These are phyloP conservation scores for Geotrichum citri-aurantii DNA, from an alignment of 1,139 yeast species.

Conservation along the genomic window DNA sequence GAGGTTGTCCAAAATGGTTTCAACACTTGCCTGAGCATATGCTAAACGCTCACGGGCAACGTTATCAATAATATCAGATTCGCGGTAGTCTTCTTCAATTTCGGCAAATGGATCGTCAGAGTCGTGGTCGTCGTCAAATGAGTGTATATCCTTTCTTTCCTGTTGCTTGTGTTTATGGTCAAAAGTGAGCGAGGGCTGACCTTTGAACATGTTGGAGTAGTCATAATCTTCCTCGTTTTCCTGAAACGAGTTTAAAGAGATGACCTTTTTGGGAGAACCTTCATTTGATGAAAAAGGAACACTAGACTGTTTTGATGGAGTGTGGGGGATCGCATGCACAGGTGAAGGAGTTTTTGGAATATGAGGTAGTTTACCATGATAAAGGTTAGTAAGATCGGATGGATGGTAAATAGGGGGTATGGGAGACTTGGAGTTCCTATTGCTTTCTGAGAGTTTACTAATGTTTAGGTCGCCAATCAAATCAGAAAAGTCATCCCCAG, in stretches of 20 bases:
- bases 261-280: constrained; percentile 2
- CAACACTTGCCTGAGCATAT: constrained; percentile 22
- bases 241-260: constrained; percentile 10
- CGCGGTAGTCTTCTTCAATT: constrained; percentile 25
- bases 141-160: not conserved
- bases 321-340: not conserved
- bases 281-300: not conserved
- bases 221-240: constrained; percentile 26
- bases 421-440: not conserved
- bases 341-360: constrained; percentile 4
- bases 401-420: constrained; percentile 10
- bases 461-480: constrained; percentile 29
- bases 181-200: not conserved
- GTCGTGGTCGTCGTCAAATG: constrained; percentile 19
- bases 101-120: constrained; percentile 31
- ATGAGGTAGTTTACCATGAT: not conserved
- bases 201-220: constrained; percentile 21
- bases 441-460: constrained; percentile 19
- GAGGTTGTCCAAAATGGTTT: constrained; percentile 21
- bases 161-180: constrained; percentile 1
- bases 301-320: not conserved
- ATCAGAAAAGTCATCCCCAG: constrained; percentile 29
- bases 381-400: constrained; percentile 8
- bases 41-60: constrained; percentile 28
- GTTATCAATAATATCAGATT: constrained; percentile 24